Conservation (phyloP, 148 eudicot species). For the Chenopodium quinoa region DNA sequence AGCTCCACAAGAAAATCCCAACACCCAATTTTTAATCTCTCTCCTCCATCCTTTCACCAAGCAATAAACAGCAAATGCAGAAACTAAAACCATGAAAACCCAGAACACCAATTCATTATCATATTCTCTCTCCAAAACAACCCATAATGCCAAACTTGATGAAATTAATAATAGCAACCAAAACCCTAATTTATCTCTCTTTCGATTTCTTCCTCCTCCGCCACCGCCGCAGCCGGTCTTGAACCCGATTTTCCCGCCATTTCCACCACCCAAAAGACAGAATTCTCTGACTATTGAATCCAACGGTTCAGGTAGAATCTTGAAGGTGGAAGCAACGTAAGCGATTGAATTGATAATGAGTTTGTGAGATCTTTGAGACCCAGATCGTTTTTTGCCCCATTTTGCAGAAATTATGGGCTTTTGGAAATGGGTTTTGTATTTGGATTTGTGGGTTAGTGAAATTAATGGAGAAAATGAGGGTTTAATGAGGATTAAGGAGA, state of each 20-base stretch:
- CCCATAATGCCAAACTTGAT: conserved; percentile 38
- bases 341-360: conserved; percentile 44
- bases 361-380: conserved; percentile 37
- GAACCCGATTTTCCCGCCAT: conserved; percentile 49
- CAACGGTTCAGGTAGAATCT: conserved; percentile 61
- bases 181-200: conserved; percentile 40
- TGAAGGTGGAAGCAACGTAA: conserved; percentile 49
- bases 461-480: conserved; percentile 7
- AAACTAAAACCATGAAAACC: conserved; percentile 19
- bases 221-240: conserved; percentile 45
- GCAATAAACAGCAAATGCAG: conserved; percentile 36
- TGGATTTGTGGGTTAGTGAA: conserved; percentile 13
- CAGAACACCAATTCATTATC: conserved; percentile 32
- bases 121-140: conserved; percentile 37
- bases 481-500: conserved; percentile 18
- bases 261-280: conserved; percentile 39
- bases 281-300: conserved; percentile 48
- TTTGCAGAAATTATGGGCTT: conserved; percentile 35
- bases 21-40: conserved; percentile 47
- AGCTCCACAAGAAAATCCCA: conserved; percentile 70
- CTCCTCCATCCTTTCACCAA: conserved; percentile 38
- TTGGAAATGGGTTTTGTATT: conserved; percentile 32
- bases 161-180: conserved; percentile 37
- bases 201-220: conserved; percentile 37
- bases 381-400: conserved; percentile 46